phyloP scores from a whole-genome alignment of 2,329 filamentous ascomycete genomes.

The Parascedosporium putredinis region DNA sequence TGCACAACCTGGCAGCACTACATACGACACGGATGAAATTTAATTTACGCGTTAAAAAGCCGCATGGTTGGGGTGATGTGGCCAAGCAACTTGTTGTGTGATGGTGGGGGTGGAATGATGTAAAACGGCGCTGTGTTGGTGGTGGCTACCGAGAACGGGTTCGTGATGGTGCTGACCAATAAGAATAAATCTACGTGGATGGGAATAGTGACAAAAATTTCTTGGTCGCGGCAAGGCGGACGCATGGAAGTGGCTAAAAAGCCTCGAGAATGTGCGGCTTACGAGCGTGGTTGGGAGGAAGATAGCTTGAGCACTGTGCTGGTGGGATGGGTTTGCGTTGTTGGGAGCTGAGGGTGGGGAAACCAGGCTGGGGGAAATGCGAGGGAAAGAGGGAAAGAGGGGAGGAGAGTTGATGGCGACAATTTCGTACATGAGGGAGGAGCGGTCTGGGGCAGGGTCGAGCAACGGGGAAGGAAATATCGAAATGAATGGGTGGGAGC shows the following conservation, averaged over 20 bases:
- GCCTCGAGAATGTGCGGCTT: conserved; percentile 3
- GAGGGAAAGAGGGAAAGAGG: conserved; percentile 3
- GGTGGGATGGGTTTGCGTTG: conserved; percentile 8
- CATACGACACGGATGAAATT: no score
- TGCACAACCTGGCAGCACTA: no score
- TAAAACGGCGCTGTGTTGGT: neutral
- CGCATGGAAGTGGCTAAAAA: neutral
- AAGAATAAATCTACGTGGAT: neutral
- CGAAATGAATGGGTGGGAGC: neutral
- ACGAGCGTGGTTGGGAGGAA: neutral
- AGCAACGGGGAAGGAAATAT: neutral
- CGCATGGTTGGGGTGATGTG: no score
- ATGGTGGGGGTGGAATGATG: neutral
- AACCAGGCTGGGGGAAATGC: conserved; percentile 10
- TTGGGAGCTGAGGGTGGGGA: no score
- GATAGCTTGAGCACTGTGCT: neutral
- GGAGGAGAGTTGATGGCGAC: conserved; percentile 1
- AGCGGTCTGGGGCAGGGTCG: neutral
- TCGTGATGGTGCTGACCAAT: no score
- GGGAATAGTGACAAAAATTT: conserved; percentile 10
- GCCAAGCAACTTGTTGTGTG: no score
- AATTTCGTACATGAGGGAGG: neutral
- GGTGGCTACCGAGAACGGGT: no score
- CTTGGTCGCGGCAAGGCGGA: no score
- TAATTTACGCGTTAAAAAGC: no score